A percentile compares a stretch with the other conserved stretches of the same genome.
These are phyloP conservation scores for Sordaria brevicollis DNA, from an alignment of 495 filamentous ascomycete genomes.

Conservation along the genomic window DNA sequence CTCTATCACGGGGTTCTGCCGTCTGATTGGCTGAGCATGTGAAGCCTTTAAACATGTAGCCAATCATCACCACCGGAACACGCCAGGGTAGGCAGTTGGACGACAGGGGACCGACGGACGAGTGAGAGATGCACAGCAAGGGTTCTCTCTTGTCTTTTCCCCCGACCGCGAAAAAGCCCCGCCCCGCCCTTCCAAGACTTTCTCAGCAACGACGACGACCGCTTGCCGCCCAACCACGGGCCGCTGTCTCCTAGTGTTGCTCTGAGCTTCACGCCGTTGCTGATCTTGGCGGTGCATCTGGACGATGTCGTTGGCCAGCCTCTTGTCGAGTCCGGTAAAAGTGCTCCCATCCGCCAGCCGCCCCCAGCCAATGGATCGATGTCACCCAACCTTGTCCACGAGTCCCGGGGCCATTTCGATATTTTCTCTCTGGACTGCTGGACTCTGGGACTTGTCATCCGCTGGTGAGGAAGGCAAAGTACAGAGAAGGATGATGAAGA, in stretches of 20 bases:
- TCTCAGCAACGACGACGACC: neutral
- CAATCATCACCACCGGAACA: slow-evolving; percentile 12
- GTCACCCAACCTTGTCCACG: neutral
- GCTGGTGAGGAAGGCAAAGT: neutral
- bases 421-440: neutral
- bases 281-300: slow-evolving; percentile 5
- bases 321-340: slow-evolving; percentile 19
- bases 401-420: slow-evolving; percentile 2
- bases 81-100: slow-evolving; percentile 12
- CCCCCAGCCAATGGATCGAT: slow-evolving; percentile 17
- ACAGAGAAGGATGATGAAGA: neutral
- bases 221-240: slow-evolving; percentile 24
- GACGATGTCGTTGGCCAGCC: slow-evolving; percentile 9
- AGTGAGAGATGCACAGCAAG: neutral
- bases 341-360: slow-evolving; percentile 9
- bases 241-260: slow-evolving; percentile 5
- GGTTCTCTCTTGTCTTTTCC: neutral
- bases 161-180: neutral
- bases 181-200: neutral
- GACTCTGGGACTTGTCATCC: neutral
- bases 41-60: slow-evolving; percentile 5
- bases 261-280: neutral
- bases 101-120: slow-evolving; percentile 5
- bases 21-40: slow-evolving; percentile 19
- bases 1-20: slow-evolving; percentile 19